A percentile compares a stretch with the other conserved stretches of the same genome.
These are phyloP conservation scores for Kentomonas sorsogonicus DNA, from an alignment of 208 protist genomes.

Conservation along the genomic window DNA sequence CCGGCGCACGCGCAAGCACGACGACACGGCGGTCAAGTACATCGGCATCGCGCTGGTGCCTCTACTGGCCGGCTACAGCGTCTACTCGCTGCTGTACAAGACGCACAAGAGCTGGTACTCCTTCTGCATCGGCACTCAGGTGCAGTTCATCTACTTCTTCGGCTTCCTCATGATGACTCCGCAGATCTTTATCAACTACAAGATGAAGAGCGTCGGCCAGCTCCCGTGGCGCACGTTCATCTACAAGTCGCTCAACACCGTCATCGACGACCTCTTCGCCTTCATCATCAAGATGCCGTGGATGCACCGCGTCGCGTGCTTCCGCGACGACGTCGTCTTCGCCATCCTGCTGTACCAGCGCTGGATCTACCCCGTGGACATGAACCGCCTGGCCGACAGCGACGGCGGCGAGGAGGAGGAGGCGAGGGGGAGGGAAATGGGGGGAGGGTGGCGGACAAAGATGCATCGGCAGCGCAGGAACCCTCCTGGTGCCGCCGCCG, in stretches of 20 bases:
- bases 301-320: constrained; percentile 96
- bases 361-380: constrained; percentile 98
- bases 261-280: constrained; percentile 99
- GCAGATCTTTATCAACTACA: constrained; percentile 99
- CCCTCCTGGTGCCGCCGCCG: neutral
- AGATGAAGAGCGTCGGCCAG: constrained; percentile 97
- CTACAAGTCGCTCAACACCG: constrained; percentile 97
- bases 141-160: constrained; percentile 91
- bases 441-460: constrained; percentile 13
- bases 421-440: constrained; percentile 2
- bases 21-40: constrained; percentile 92
- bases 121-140: constrained; percentile 83
- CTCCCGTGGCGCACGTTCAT: constrained; percentile 97
- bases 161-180: constrained; percentile 99
- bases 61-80: constrained; percentile 87
- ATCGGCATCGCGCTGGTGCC: constrained; percentile 91
- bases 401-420: constrained; percentile 20
- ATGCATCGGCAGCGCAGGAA: neutral
- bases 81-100: constrained; percentile 94
- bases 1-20: constrained; percentile 77
- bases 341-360: constrained; percentile 96
- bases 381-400: constrained; percentile 45
- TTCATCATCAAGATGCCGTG: constrained; percentile 99
- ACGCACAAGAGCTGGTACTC: constrained; percentile 93
- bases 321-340: constrained; percentile 98